Evolutionary conservation across 2,329 filamentous ascomycete genomes (phyloP).

Genomic region (Fusarium mexicanum): DNA sequence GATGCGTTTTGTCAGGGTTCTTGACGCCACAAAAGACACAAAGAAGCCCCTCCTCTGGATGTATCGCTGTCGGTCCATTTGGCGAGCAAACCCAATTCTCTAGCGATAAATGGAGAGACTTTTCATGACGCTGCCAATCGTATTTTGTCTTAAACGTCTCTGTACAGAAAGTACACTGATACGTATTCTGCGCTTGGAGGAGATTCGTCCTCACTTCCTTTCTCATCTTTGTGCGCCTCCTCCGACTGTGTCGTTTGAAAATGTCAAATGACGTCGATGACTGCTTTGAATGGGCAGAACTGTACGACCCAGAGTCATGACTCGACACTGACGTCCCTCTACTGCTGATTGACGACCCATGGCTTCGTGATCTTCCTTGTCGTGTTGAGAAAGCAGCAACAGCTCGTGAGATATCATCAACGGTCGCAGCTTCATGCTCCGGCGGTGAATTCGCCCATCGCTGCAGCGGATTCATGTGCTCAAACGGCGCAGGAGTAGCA

Average conservation of each 20-base stretch:
- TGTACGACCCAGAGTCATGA: constrained; percentile 28
- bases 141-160: constrained; percentile 57
- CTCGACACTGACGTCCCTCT: constrained; percentile 25
- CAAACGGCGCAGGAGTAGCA: constrained; percentile 49
- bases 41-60: constrained; percentile 46
- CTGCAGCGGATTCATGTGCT: constrained; percentile 43
- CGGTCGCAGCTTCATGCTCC: constrained; percentile 46
- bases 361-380: constrained; percentile 49
- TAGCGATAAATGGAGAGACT: constrained; percentile 56
- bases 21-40: constrained; percentile 51
- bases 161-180: constrained; percentile 58
- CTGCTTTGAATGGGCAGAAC: constrained; percentile 24
- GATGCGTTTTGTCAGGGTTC: constrained; percentile 48
- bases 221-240: constrained; percentile 18
- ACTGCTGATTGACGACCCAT: constrained; percentile 52
- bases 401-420: constrained; percentile 46
- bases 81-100: constrained; percentile 58
- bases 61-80: constrained; percentile 45
- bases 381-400: constrained; percentile 45
- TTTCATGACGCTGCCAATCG: constrained; percentile 63
- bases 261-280: constrained; percentile 26
- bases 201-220: constrained; percentile 28
- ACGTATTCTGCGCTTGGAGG: constrained; percentile 34
- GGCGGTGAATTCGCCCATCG: constrained; percentile 49
- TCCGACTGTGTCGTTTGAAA: constrained; percentile 25